Conservation (phyloP, 192 early-diverging fungal species). For the Umbelopsis ramanniana region DNA sequence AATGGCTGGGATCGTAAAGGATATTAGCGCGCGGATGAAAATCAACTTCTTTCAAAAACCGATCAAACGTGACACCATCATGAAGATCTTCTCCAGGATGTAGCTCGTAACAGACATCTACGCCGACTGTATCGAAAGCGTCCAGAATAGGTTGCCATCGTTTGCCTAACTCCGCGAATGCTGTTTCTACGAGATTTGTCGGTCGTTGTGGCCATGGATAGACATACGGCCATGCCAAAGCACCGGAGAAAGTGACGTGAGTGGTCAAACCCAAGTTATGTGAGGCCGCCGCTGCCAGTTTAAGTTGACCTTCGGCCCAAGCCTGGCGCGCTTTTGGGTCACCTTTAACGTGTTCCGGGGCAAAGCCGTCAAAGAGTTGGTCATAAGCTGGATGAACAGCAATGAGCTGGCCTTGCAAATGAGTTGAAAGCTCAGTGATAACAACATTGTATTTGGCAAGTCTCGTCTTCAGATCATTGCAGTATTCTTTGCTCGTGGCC, state of each 20-base stretch:
- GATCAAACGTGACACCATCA: conserved; percentile 10
- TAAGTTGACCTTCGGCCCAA: conserved; percentile 4
- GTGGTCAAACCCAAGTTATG: not conserved
- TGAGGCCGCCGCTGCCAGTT: not conserved
- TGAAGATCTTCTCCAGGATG: conserved; percentile 22
- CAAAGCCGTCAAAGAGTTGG: conserved; percentile 6
- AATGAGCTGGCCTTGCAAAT: conserved; percentile 10
- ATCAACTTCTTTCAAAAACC: conserved; percentile 3
- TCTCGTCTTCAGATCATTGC: not conserved
- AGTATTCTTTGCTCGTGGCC: not conserved
- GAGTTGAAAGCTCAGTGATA: conserved; percentile 9
- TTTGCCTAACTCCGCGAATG: not conserved
- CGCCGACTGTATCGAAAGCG: not conserved
- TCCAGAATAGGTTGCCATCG: conserved; percentile 5
- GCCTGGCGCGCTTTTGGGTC: not conserved
- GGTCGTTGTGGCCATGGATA: conserved; percentile 18
- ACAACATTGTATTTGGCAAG: not conserved
- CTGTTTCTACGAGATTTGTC: not conserved
- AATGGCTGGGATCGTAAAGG: conserved; percentile 8
- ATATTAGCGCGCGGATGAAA: conserved; percentile 4
- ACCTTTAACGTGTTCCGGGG: not conserved
- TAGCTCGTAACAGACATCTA: conserved; percentile 12
- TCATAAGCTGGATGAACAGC: conserved; percentile 12
- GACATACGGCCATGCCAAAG: conserved; percentile 2
- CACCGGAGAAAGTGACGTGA: not conserved